Evolutionary conservation across 139 green algal genomes (phyloP).

Genomic region (Limnomonas spitsbergensis): DNA sequence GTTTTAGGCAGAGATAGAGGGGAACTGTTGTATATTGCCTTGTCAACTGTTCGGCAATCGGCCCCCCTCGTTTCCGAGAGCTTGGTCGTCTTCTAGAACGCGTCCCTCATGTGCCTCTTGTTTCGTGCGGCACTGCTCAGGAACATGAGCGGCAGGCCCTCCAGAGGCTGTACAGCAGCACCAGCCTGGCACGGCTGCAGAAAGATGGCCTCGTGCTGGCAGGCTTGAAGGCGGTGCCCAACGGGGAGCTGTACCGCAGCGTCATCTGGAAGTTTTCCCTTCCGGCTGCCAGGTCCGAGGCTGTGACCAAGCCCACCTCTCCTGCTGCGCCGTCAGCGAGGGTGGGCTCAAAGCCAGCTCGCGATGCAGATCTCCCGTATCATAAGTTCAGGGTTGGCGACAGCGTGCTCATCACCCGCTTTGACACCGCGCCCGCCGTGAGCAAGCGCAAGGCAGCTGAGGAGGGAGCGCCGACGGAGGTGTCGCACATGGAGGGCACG

Average conservation of each 20-base stretch:
- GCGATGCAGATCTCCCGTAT: background rate
- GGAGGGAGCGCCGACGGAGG: background rate
- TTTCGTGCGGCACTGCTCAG: too few species aligned
- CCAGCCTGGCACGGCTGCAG: conserved; percentile 40
- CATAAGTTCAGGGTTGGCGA: conserved; percentile 2
- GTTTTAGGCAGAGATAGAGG: too few species aligned
- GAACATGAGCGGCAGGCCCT: conserved; percentile 28
- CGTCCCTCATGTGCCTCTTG: too few species aligned
- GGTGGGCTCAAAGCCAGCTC: background rate
- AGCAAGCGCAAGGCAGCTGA: background rate
- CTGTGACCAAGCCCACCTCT: background rate
- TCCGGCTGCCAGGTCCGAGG: background rate
- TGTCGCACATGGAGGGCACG: background rate
- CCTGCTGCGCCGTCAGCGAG: background rate
- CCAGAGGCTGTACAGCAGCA: conserved; percentile 31
- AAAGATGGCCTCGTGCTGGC: conserved; percentile 46
- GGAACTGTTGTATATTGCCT: too few species aligned
- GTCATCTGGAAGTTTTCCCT: conserved; percentile 38
- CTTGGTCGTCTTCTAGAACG: too few species aligned
- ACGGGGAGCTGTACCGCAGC: conserved; percentile 34
- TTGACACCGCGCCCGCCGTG: background rate
- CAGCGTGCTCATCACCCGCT: background rate
- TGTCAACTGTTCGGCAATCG: too few species aligned
- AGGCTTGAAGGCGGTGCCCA: conserved; percentile 8
- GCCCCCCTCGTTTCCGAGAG: too few species aligned